Conservation (phyloP, 2,329 filamentous ascomycete genomes). For the Penicillium sp. region DNA sequence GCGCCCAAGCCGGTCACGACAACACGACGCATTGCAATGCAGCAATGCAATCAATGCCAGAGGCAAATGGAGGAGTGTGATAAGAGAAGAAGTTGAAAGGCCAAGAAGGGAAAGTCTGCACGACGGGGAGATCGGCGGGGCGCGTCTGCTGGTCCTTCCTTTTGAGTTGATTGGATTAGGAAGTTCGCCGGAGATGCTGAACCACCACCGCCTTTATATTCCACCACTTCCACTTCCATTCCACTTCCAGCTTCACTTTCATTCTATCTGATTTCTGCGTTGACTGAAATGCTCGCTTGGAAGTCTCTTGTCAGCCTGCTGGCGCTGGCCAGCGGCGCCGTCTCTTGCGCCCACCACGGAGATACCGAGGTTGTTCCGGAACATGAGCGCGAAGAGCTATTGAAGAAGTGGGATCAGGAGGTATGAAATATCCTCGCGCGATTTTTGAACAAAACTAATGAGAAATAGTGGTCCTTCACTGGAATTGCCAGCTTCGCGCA, state of each 20-base stretch:
- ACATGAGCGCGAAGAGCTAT: constrained; percentile 46
- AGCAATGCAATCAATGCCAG: background rate
- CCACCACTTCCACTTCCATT: constrained; percentile 11
- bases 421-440: too few relatives aligned
- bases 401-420: constrained; percentile 54
- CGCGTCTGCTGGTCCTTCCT: constrained; percentile 27
- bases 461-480: constrained; percentile 69
- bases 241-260: background rate
- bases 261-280: background rate
- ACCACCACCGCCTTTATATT: constrained; percentile 2
- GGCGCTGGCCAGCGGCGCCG: constrained; percentile 37
- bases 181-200: constrained; percentile 20
- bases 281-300: constrained; percentile 29
- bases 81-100: constrained; percentile 16
- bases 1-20: constrained; percentile 84
- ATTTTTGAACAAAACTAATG: too few relatives aligned
- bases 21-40: constrained; percentile 62
- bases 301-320: constrained; percentile 37
- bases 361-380: constrained; percentile 45
- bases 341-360: constrained; percentile 46
- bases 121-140: constrained; percentile 28
- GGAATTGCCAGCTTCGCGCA: constrained; percentile 79
- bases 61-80: background rate
- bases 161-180: constrained; percentile 24
- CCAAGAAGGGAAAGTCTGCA: constrained; percentile 46